Evolutionary conservation across 495 filamentous ascomycete genomes (phyloP).

Genomic region (Glutinoglossum americanum): DNA sequence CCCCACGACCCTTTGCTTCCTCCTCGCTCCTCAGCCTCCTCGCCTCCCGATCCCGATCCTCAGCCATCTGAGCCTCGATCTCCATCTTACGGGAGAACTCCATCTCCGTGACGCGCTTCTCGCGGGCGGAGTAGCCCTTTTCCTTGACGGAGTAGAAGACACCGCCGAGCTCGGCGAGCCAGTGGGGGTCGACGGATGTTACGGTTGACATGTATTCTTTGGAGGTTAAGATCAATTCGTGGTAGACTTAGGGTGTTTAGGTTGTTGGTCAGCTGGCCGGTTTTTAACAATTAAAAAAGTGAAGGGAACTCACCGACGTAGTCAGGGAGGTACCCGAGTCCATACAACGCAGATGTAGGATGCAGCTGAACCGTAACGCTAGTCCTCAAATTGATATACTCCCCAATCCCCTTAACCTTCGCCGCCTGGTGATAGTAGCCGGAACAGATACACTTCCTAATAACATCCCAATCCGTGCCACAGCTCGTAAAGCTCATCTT

Average conservation of each 20-base stretch:
- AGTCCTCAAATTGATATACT: slow-evolving; percentile 91
- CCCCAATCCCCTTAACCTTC: slow-evolving; percentile 84
- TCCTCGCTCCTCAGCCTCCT: neutral
- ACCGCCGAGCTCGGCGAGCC: slow-evolving; percentile 94
- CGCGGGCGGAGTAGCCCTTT: slow-evolving; percentile 81
- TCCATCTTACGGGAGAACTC: slow-evolving; percentile 94
- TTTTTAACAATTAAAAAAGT: neutral
- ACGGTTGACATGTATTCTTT: slow-evolving; percentile 99
- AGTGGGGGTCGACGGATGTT: slow-evolving; percentile 90
- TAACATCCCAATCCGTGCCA: slow-evolving; percentile 89
- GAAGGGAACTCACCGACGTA: slow-evolving; percentile 36
- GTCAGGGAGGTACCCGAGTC: slow-evolving; percentile 79
- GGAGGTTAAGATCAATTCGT: slow-evolving; percentile 88
- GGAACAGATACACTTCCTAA: slow-evolving; percentile 90
- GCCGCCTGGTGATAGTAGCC: slow-evolving; percentile 99
- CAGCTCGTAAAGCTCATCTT: slow-evolving; percentile 75
- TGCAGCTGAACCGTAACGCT: slow-evolving; percentile 85
- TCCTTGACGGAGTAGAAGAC: slow-evolving; percentile 98
- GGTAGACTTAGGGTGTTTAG: slow-evolving; percentile 40
- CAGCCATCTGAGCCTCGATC: slow-evolving; percentile 81
- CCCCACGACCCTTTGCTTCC: neutral
- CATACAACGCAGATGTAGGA: slow-evolving; percentile 81
- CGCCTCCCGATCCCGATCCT: slow-evolving; percentile 45
- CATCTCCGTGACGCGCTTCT: slow-evolving; percentile 74
- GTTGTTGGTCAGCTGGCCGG: neutral